Conservation (phyloP, 2,329 filamentous ascomycete genomes). For the Botryotinia calthae region DNA sequence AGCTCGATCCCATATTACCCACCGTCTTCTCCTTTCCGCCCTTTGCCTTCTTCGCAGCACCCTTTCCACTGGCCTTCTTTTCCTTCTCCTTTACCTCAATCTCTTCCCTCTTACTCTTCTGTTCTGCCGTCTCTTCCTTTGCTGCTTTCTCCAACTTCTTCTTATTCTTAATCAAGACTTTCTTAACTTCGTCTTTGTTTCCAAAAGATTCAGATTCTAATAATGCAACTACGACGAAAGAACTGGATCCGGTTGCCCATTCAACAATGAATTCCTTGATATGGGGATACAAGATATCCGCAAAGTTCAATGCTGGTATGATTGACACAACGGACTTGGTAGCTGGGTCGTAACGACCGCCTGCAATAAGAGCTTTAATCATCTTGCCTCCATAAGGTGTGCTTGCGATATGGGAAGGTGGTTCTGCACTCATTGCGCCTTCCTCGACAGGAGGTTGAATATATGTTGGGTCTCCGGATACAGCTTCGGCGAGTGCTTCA, state of each 20-base stretch:
- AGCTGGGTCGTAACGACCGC: slow-evolving; percentile 78
- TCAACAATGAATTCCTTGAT: slow-evolving; percentile 72
- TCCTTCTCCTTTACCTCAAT: slow-evolving; percentile 45
- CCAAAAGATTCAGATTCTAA: slow-evolving; percentile 72
- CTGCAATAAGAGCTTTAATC: slow-evolving; percentile 87
- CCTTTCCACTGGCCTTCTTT: slow-evolving; percentile 40
- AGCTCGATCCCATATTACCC: slow-evolving; percentile 61
- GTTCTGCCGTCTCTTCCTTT: slow-evolving; percentile 54
- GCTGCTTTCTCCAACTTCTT: slow-evolving; percentile 68
- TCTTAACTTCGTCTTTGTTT: slow-evolving; percentile 63
- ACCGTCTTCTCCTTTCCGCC: slow-evolving; percentile 43
- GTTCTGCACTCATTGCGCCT: slow-evolving; percentile 34
- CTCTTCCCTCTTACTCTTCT: slow-evolving; percentile 48
- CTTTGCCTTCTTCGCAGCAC: slow-evolving; percentile 46
- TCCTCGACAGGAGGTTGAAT: slow-evolving; percentile 39
- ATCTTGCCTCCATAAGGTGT: slow-evolving; percentile 70
- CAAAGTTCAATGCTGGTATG: slow-evolving; percentile 77
- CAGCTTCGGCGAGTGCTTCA: slow-evolving; percentile 63
- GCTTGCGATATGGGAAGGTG: slow-evolving; percentile 54
- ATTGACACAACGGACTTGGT: slow-evolving; percentile 68
- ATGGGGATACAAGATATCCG: slow-evolving; percentile 74
- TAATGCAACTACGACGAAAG: slow-evolving; percentile 81
- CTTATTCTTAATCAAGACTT: slow-evolving; percentile 70
- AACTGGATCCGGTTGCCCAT: slow-evolving; percentile 85
- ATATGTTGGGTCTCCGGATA: slow-evolving; percentile 53